Base-by-base conservation (phyloP, 306 rosid species). In the Malus sylvestris region DNA sequence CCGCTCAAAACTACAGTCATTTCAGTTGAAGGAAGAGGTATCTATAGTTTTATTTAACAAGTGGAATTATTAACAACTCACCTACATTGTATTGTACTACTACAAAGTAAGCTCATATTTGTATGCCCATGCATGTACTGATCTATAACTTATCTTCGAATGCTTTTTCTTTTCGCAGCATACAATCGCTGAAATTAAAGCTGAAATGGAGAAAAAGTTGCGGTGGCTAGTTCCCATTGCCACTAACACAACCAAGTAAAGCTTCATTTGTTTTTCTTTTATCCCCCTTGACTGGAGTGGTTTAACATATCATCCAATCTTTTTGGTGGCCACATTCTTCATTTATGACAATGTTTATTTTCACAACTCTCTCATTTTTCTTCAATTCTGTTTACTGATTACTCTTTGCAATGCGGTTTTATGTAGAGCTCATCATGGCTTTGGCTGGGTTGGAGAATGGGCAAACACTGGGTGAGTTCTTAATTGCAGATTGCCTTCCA, bases 371-470 rank as follows among this genome's bases (percentile, higher is more conserved):
- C 33, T 57, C 38, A 22, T 13, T 15, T 72, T n/a, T 45, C 70
- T 5, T 58, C 68, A 35, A 14, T 57, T 38, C 9, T 38, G 40
- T 72, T 9, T 40, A 25, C 22, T 60, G 57, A 59, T 3, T 60
- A 18, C 23, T 73, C 49, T 40, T 18, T 29, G 32, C 71, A n/a
- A 58, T 65, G 49, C 45, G 58, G 30, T 81, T 62, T 46, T 30
- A 29, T 33, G 2, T 68, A 96, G 99, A 83, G 99, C 98, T 89
- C 99, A 96, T 86, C 99, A 96, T 83, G 98, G 98, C 82, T 96
- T 96, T 68, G 99, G 99, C 67, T 96, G 98, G 97, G 99, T 96
- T 59, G 99, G 98, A 86, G 99, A 96, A 87, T 96, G 97, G 99
- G 99, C 98, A 45, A 96, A 92, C 80, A 88, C 98, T 45, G 99